phyloP scores from a whole-genome alignment of 306 rosid species.

The Rosa rugosa region DNA sequence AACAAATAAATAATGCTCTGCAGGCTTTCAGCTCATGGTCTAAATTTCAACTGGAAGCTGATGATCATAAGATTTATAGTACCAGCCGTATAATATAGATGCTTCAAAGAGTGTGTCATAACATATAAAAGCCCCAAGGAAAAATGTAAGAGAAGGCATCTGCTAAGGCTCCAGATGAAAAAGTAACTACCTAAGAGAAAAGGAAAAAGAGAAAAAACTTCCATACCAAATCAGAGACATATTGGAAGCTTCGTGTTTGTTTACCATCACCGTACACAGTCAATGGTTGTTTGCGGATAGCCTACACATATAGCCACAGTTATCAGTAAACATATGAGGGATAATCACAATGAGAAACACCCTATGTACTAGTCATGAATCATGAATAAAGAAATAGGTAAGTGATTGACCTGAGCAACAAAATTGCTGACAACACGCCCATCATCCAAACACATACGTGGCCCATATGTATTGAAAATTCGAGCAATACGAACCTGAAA shows the following conservation, averaged over 20 bases:
- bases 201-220: constrained; percentile 1
- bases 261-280: constrained; percentile 96
- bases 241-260: constrained; percentile 98
- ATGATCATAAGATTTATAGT: constrained; percentile 9
- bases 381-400: constrained; percentile 2
- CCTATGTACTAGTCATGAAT: background rate
- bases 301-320: constrained; percentile 44
- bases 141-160: background rate
- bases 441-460: constrained; percentile 97
- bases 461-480: constrained; percentile 90
- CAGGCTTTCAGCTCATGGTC: background rate
- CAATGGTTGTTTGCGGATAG: constrained; percentile 86
- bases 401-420: constrained; percentile 79
- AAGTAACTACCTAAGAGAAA: background rate
- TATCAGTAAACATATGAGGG: background rate
- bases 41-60: constrained; percentile 19
- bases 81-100: background rate
- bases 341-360: constrained; percentile 4
- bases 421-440: constrained; percentile 99
- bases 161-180: background rate
- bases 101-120: background rate
- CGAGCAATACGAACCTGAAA: constrained; percentile 95
- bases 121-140: background rate
- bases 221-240: constrained; percentile 90
- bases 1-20: background rate